These are phyloP conservation scores for Senecio squalidus DNA, from an alignment of 140 eudicot genomes.

Conservation along the genomic window DNA sequence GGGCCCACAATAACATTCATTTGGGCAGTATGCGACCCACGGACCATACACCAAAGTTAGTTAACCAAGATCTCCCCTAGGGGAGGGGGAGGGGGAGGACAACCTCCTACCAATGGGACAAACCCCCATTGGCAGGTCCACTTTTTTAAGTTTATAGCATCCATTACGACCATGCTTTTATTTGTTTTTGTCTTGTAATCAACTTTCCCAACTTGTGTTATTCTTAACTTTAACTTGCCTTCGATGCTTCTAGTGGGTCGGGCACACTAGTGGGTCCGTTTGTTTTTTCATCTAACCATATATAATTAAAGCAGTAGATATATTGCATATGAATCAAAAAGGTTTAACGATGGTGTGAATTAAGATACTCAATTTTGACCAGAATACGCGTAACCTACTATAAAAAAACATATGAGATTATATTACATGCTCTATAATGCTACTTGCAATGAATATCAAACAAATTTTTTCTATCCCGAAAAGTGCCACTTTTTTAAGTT, in stretches of 20 bases:
- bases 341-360: background rate
- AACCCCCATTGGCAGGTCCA: constrained; percentile 32
- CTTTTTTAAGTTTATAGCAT: constrained; percentile 27
- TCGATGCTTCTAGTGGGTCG: constrained; percentile 11
- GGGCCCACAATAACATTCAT: no score
- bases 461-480: background rate
- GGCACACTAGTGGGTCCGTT: no score
- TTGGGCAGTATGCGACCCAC: no score
- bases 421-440: background rate
- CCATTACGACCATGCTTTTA: constrained; percentile 33
- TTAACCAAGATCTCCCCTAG: no score
- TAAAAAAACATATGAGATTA: background rate
- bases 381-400: background rate
- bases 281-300: no score
- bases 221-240: constrained; percentile 2
- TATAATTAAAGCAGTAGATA: no score
- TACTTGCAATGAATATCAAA: background rate
- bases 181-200: constrained; percentile 8
- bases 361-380: background rate
- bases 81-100: no score
- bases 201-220: constrained; percentile 13
- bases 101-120: no score
- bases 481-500: background rate
- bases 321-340: background rate
- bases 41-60: no score